Percentiles rank a stretch among this genome's conserved stretches.
These are phyloP conservation scores for Solanum hybrid DNA, from an alignment of 305 asterid species.

Conservation along the genomic window DNA sequence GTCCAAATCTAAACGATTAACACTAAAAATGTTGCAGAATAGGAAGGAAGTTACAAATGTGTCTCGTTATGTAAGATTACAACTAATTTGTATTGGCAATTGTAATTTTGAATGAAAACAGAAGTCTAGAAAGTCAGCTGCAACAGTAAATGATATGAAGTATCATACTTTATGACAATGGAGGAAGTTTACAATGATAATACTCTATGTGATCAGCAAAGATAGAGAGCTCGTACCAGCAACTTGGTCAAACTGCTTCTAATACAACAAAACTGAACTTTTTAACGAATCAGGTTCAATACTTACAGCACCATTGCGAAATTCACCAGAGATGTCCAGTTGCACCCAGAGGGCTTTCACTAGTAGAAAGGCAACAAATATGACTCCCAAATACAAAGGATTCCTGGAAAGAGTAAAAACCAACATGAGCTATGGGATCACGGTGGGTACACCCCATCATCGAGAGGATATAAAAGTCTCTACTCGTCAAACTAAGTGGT, in stretches of 20 bases:
- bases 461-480: neutral
- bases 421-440: neutral
- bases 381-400: constrained; percentile 73
- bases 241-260: neutral
- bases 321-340: constrained; percentile 81
- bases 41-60: neutral
- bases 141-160: neutral
- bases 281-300: neutral
- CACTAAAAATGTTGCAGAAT: neutral
- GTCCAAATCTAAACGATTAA: neutral
- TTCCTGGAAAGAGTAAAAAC: constrained; percentile 48
- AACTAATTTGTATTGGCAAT: neutral
- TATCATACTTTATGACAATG: neutral
- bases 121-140: neutral
- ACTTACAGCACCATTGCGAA: constrained; percentile 87
- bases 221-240: neutral
- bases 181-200: neutral
- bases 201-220: neutral
- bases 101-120: neutral
- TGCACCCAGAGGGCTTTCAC: constrained; percentile 96
- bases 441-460: neutral
- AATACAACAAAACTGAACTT: neutral
- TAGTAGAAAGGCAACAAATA: constrained; percentile 68
- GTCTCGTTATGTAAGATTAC: neutral
- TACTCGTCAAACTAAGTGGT: neutral